Percentiles rank a stretch among this genome's conserved stretches.
These are phyloP conservation scores for Kodamaea alishanica DNA, from an alignment of 1,139 yeast species.

Conservation along the genomic window DNA sequence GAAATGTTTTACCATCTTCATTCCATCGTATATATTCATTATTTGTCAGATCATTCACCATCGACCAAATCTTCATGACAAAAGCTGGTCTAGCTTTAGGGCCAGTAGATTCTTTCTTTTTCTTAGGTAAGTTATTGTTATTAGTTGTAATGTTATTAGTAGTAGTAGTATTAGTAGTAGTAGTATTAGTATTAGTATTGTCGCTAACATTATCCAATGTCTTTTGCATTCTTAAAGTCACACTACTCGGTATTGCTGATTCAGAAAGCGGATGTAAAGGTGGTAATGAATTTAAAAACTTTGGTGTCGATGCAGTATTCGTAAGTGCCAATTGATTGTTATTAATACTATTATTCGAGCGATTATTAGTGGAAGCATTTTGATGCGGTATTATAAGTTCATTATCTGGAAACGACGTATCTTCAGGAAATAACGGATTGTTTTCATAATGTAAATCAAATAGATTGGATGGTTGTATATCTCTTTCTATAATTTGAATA, in stretches of 20 bases:
- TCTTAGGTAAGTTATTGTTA: constrained; percentile 15
- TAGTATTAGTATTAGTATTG: constrained; percentile 1
- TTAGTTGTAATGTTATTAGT: constrained; percentile 8
- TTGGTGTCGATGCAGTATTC: constrained; percentile 11
- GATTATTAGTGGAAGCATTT: constrained; percentile 2
- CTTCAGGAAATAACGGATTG: constrained; percentile 7
- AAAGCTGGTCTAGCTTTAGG: constrained; percentile 70
- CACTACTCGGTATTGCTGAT: constrained; percentile 28
- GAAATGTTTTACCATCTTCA: constrained; percentile 79
- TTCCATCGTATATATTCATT: constrained; percentile 76
- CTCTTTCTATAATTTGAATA: constrained; percentile 35
- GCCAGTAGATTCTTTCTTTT: constrained; percentile 32
- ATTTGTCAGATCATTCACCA: constrained; percentile 82
- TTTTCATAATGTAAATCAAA: constrained; percentile 7
- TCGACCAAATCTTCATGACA: constrained; percentile 88
- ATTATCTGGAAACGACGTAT: background rate
- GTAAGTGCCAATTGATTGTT: constrained; percentile 14
- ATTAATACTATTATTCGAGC: background rate
- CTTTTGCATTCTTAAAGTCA: background rate
- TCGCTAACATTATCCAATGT: background rate
- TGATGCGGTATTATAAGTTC: constrained; percentile 4
- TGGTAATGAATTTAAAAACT: constrained; percentile 21
- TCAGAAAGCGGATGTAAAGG: constrained; percentile 38
- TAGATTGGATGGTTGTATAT: constrained; percentile 9
- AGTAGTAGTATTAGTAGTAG: constrained; percentile 1